These are phyloP conservation scores for Senna tora DNA, from an alignment of 306 rosid genomes.

Conservation along the genomic window DNA sequence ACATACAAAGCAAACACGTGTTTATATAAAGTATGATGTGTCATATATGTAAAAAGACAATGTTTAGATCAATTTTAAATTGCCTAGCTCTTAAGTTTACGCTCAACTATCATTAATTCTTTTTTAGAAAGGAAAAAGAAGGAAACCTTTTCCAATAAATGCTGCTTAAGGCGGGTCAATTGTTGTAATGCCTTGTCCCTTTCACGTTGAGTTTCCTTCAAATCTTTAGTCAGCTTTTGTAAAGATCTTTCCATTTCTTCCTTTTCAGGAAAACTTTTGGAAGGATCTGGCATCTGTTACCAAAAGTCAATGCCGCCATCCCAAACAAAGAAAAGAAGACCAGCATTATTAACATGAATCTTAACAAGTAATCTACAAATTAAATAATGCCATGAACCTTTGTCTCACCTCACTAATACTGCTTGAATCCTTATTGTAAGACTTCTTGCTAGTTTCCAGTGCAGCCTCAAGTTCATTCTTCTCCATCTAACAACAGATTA, in stretches of 20 bases:
- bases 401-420: conserved; percentile 60
- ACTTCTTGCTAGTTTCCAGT: conserved; percentile 51
- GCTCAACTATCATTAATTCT: background rate
- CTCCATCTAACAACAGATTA: conserved; percentile 59
- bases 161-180: conserved; percentile 94
- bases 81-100: background rate
- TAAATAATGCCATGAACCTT: conserved; percentile 18
- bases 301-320: conserved; percentile 25
- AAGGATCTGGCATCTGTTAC: conserved; percentile 55
- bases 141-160: conserved; percentile 89
- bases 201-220: conserved; percentile 67
- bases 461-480: conserved; percentile 74
- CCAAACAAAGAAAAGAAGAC: conserved; percentile 25
- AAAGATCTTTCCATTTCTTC: conserved; percentile 80
- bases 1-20: too few relatives aligned
- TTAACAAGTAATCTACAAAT: conserved; percentile 11
- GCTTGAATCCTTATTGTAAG: conserved; percentile 50
- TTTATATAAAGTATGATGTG: background rate
- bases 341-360: conserved; percentile 25
- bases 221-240: conserved; percentile 63
- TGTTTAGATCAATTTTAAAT: background rate
- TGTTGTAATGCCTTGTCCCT: conserved; percentile 82
- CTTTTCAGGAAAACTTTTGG: conserved; percentile 65
- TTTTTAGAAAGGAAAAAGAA: conserved; percentile 23
- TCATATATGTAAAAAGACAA: background rate